Base-by-base conservation (phyloP, 2,329 filamentous ascomycete genomes). In the Beauveria australis region DNA sequence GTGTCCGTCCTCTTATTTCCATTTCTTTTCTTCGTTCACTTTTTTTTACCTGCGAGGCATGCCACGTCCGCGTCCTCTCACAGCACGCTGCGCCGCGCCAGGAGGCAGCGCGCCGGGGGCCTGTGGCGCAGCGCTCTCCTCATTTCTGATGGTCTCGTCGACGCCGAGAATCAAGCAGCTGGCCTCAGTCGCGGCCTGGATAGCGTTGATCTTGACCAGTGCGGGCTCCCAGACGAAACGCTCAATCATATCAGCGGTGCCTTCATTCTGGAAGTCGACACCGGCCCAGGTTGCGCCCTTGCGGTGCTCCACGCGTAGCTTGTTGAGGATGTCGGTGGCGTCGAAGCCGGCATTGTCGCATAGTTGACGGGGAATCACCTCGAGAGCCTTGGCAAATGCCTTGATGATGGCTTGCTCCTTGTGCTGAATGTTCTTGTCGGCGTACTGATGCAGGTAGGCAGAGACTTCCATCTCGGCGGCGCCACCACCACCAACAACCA, bases 281-380 rank as follows among this genome's bases (percentile, higher is more conserved):
- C 94, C 94, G 5, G 92, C 92, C 94, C 94, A 99, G 57, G 85
- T 86, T 72, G 89, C 89, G 67, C 92, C 92, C 79, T 93, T 94
- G 73, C 91, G 86, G 79, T 99, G 94, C 82, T 97, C 93, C 62
- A 97, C 94, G 60, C 94, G 90, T 66, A 99, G 82, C 71, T 91
- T 88, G 81, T 97, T 99, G 65, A 99, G 86, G 67, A 99, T 97
- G 71, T 99, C 94, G 56, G 94, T 99, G 28, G 94, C 92, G 72
- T 99, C 94, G 73, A 99, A 97, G 65, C 94, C 94, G 60, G 94
- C 94, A 71, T 99, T 99, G 79, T 99, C 94, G 79, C 94, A 99
- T 63, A 99, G 82, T 78, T 97, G 94, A 69, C 94, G 88, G 24
- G 94, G 94, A 68, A 99, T 95, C 63, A 97, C 88, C 78, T 99